Evolutionary conservation across 1,284 basidiomycete genomes (phyloP).

Genomic region (Cystobasidiaceae sp.): DNA sequence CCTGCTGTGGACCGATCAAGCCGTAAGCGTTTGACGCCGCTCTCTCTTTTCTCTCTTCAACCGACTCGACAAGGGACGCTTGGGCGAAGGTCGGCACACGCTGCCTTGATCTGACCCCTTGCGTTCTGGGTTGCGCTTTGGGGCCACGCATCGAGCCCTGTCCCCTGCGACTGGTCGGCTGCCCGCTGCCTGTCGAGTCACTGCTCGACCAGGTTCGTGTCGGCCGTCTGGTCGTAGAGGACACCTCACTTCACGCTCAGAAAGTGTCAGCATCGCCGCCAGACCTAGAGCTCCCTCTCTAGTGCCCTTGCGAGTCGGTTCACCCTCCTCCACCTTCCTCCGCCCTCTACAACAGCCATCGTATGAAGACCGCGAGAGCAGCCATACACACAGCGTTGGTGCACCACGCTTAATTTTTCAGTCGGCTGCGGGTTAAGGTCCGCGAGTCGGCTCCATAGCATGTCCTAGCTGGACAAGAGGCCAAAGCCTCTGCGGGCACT

Average conservation of each 20-base stretch:
- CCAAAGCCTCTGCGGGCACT: slow-evolving; percentile 28
- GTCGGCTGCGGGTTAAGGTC: slow-evolving; percentile 30
- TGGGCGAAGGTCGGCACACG: background rate
- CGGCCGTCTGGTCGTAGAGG: no score
- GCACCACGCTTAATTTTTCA: slow-evolving; percentile 18
- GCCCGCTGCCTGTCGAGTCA: no score
- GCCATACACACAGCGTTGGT: slow-evolving; percentile 30
- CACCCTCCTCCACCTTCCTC: background rate
- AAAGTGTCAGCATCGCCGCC: no score
- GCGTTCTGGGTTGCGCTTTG: no score
- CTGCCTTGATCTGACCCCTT: no score
- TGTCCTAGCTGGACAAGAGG: slow-evolving; percentile 31
- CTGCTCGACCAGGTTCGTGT: no score
- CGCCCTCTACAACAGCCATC: slow-evolving; percentile 1
- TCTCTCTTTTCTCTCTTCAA: background rate
- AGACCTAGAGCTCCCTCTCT: no score
- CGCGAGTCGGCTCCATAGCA: slow-evolving; percentile 24
- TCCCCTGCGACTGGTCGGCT: no score
- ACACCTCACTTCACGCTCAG: no score
- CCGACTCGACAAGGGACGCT: background rate
- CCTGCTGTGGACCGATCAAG: no score
- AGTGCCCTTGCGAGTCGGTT: background rate
- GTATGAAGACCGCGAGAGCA: slow-evolving; percentile 30
- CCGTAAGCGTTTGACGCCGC: no score
- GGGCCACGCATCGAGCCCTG: no score